Base-by-base conservation (phyloP, 495 filamentous ascomycete species). In the Podospora australis region DNA sequence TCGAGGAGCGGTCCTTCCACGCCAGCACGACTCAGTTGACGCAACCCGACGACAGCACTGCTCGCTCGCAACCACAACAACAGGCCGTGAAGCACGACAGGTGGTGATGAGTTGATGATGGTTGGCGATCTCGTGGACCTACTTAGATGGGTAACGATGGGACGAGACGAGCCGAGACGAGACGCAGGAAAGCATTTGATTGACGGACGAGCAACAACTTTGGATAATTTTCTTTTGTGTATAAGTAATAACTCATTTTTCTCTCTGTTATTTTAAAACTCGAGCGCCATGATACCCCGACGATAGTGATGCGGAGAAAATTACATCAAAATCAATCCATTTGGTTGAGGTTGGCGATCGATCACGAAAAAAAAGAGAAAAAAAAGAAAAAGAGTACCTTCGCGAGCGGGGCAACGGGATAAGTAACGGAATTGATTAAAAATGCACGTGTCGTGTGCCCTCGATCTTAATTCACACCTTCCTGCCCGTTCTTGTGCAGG, bases 1-100 rank as follows among this genome's bases (percentile, higher is more conserved):
- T 59, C 13, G 53, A 55, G 39, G 52, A 56, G 44, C 49, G 48
- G 0, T 47, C 57, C 5, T 49, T 56, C 44, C 53, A 59, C 21
- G 20, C 22, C 24, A 48, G 32, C 29, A 48, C 51, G 8, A 44
- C 45, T 7, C 49, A 56, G 38, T 25, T 48, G 49, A 23, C 21
- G 2, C 22, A 28, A 25, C 21, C 25, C 3, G 40, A 43, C n/a
- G 24, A 21, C 13, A 10, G 16, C 13, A 10, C 21, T 3, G 32
- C 32, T 7, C 14, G 19, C 19, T 4, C 32, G 7, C 32, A 36
- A 19, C 6, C 19, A 6, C n/a, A n/a, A 17, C 32, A 34, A 11
- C 30, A 14, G 30, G 30, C 32, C 14, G 9, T 17, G n/a, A 36
- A 17, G 32, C 32, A 19, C 14, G 32, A 36, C 2, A 17, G 32